Evolutionary conservation across 2,329 filamentous ascomycete species (phyloP).

Genomic region (Raffaelea ambrosiae): DNA sequence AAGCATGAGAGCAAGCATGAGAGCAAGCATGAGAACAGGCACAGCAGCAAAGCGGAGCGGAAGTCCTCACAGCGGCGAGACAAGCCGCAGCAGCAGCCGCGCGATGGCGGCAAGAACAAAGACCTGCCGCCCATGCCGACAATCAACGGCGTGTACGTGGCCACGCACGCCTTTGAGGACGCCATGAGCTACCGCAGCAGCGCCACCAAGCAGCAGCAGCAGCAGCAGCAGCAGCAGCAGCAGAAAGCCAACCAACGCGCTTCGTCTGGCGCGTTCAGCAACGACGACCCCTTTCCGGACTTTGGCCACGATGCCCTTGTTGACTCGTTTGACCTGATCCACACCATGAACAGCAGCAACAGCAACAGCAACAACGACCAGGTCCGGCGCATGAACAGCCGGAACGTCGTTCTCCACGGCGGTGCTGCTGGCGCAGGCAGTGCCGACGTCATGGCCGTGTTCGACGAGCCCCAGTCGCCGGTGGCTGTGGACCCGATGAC

Average conservation of each 20-base stretch:
- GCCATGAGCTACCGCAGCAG: background rate
- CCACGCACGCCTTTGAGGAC: background rate
- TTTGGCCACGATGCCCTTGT: too few relatives aligned
- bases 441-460: too few relatives aligned
- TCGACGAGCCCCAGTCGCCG: background rate
- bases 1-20: background rate
- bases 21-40: background rate
- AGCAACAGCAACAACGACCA: too few relatives aligned
- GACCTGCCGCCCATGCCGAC: background rate
- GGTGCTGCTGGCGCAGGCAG: too few relatives aligned
- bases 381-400: too few relatives aligned
- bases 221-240: background rate
- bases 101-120: background rate
- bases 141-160: background rate
- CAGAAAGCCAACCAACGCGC: too few relatives aligned
- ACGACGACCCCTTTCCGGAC: too few relatives aligned
- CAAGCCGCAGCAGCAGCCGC: background rate
- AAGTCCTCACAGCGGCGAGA: background rate
- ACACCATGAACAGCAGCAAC: too few relatives aligned
- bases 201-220: background rate
- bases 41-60: background rate
- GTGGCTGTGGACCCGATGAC: background rate
- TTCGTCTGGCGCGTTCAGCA: too few relatives aligned
- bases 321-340: too few relatives aligned
- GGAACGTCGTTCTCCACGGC: too few relatives aligned